These are phyloP conservation scores for Colletotrichum filicis DNA, from an alignment of 2,329 filamentous ascomycete species.

Conservation along the genomic window DNA sequence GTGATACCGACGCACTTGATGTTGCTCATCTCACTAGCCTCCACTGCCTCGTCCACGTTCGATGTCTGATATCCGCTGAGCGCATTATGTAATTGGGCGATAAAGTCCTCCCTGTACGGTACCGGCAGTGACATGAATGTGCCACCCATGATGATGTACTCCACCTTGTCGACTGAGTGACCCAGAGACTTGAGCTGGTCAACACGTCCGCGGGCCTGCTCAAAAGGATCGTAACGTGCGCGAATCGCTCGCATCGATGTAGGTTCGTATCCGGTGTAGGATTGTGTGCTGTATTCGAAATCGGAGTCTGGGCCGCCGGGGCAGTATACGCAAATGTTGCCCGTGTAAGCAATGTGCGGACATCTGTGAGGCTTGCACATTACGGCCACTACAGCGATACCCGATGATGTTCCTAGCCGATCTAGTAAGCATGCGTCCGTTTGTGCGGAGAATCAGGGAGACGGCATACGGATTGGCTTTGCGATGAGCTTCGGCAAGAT, in stretches of 20 bases:
- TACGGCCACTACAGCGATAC: slow-evolving; percentile 97
- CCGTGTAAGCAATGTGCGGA: slow-evolving; percentile 97
- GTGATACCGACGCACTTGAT: slow-evolving; percentile 99
- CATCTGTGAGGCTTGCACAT: slow-evolving; percentile 99
- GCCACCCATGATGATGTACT: slow-evolving; percentile 99
- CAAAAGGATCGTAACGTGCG: slow-evolving; percentile 96
- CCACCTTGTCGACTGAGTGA: slow-evolving; percentile 98
- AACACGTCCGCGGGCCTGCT: slow-evolving; percentile 94
- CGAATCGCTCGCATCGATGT: slow-evolving; percentile 99
- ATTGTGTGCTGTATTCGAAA: slow-evolving; percentile 99
- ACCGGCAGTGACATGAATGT: slow-evolving; percentile 98
- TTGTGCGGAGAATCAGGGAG: fast-evolving
- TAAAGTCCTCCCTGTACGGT: slow-evolving; percentile 91
- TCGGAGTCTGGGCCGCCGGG: slow-evolving; percentile 97
- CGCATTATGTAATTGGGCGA: slow-evolving; percentile 95
- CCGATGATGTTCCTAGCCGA: slow-evolving; percentile 82
- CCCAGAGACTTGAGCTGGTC: slow-evolving; percentile 96
- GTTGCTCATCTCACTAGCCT: slow-evolving; percentile 94
- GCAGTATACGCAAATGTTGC: slow-evolving; percentile 99
- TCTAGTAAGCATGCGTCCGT: background rate
- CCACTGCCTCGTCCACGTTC: slow-evolving; percentile 94
- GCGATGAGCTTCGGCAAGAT: slow-evolving; percentile 96
- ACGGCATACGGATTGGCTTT: slow-evolving; percentile 84
- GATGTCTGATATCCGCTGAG: slow-evolving; percentile 94
- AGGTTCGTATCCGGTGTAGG: slow-evolving; percentile 97